Conservation (phyloP, 768 basidiomycete genomes). For the Leccinum imitatum region DNA sequence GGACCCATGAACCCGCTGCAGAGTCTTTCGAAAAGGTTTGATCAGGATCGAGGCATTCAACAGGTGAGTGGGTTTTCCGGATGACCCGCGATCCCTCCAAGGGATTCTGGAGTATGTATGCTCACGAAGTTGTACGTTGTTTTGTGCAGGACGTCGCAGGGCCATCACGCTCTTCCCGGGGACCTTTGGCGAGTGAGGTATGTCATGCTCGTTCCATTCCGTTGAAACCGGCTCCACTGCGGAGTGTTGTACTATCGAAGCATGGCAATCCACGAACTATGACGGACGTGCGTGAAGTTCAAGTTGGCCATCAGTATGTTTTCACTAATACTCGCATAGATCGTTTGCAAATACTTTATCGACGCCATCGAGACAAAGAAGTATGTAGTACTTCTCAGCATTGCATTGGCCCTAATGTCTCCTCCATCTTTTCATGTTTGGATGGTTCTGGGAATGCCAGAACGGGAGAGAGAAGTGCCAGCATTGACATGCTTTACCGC, state of each 20-base stretch:
- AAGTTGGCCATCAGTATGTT: neutral
- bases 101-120: neutral
- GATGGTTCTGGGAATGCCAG: conserved; percentile 97
- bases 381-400: conserved; percentile 33
- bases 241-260: conserved; percentile 83
- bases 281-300: conserved; percentile 68
- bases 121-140: conserved; percentile 3
- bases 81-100: neutral
- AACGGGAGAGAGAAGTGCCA: conserved; percentile 81
- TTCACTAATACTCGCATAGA: conserved; percentile 45
- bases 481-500: conserved; percentile 93
- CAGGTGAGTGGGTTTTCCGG: conserved; percentile 50
- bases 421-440: conserved; percentile 48
- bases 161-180: conserved; percentile 38
- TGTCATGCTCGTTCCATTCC: conserved; percentile 14
- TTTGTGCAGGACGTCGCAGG: conserved; percentile 65
- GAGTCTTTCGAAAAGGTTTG: conserved; percentile 74
- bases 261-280: conserved; percentile 88
- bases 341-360: conserved; percentile 97
- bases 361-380: conserved; percentile 93
- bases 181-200: conserved; percentile 57
- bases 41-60: conserved; percentile 74
- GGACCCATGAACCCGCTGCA: conserved; percentile 85
- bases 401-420: neutral
- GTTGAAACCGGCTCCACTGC: conserved; percentile 38